These are phyloP conservation scores for Strigomonas galati DNA, from an alignment of 208 protist genomes.

Conservation along the genomic window DNA sequence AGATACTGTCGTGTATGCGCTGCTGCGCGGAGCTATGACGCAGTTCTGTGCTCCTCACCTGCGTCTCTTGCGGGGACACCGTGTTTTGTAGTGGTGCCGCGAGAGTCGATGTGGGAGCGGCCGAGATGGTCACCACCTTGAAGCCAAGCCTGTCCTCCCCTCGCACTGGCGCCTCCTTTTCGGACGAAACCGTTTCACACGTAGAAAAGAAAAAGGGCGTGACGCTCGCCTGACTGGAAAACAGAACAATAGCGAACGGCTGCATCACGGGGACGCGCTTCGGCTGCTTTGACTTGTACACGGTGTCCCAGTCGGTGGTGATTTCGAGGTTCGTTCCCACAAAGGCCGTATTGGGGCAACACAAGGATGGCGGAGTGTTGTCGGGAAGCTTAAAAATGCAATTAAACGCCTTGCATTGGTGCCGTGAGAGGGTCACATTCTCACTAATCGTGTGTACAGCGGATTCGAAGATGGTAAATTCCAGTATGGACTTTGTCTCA, in stretches of 20 bases:
- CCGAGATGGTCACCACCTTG: conserved; percentile 19
- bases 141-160: not conserved
- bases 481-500: not conserved
- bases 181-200: not conserved
- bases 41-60: conserved; percentile 22
- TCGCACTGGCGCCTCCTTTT: not conserved
- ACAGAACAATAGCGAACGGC: not conserved
- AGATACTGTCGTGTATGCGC: conserved; percentile 15
- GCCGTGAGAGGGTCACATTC: not conserved
- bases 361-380: not conserved
- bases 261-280: not conserved
- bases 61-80: conserved; percentile 21
- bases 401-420: not conserved
- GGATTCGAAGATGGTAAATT: not conserved
- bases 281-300: conserved; percentile 5
- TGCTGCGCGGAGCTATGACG: conserved; percentile 18
- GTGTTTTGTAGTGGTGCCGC: conserved; percentile 28
- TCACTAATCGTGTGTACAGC: not conserved
- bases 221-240: not conserved
- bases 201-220: conserved; percentile 6
- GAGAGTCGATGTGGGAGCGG: conserved; percentile 28
- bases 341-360: not conserved
- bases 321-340: not conserved
- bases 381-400: conserved; percentile 1
- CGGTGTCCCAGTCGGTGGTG: conserved; percentile 17